These are phyloP conservation scores for Flaveria robusta DNA, from an alignment of 129 eudicot genomes.

Conservation along the genomic window DNA sequence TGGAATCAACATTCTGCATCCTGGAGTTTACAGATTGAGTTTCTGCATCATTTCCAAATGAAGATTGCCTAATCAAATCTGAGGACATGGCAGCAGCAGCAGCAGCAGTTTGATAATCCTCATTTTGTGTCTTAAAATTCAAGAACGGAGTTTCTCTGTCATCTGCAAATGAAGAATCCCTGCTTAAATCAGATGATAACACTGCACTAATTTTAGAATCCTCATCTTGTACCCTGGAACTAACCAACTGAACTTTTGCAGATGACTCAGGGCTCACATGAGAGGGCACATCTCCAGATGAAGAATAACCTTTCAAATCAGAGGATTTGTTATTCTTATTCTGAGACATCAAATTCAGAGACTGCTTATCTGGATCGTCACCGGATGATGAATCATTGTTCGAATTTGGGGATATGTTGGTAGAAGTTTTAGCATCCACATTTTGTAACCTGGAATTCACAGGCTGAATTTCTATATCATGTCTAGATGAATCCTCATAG, in stretches of 20 bases:
- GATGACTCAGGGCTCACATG: neutral
- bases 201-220: conserved; percentile 10
- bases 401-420: neutral
- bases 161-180: neutral
- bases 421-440: conserved; percentile 11
- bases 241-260: conserved; percentile 10
- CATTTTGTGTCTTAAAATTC: neutral
- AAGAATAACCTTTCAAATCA: conserved; percentile 17
- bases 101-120: neutral
- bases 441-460: neutral
- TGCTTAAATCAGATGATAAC: conserved; percentile 16
- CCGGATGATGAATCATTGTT: conserved; percentile 8
- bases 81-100: neutral
- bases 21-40: conserved; percentile 36
- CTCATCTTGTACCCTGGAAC: neutral
- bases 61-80: neutral
- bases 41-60: conserved; percentile 19
- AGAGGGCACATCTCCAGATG: conserved; percentile 10
- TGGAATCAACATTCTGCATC: conserved; percentile 30
- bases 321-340: conserved; percentile 10
- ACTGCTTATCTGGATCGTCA: conserved; percentile 16
- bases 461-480: neutral
- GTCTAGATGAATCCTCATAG: neutral
- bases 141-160: conserved; percentile 8
- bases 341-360: neutral